Base-by-base conservation (phyloP, 176 grass and related monocot genomes). In the Carex cristatella region DNA sequence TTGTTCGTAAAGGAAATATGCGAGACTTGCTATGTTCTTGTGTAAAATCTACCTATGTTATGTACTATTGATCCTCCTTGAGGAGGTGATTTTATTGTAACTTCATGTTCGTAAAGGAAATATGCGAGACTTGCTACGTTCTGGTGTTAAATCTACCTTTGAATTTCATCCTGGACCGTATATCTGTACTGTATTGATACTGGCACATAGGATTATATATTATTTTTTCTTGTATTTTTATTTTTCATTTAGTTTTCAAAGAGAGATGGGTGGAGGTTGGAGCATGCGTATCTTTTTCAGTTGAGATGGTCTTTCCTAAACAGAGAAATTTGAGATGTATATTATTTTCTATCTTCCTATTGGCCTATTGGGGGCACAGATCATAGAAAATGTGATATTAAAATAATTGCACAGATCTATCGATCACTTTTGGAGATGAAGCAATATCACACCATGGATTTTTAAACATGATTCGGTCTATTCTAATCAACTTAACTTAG, bases 61-160 rank as follows among this genome's bases (percentile, higher is more conserved):
- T 23, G 18, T 61, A 19, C 6, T 7, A 8, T 61, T 61, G 18
- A 61, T 76, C 37, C 38, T 48, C 46, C 53, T 69, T 71, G 5
- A 35, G 61, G 5, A 35, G 61, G 63, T 80, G 66, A 57, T 84
- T 60, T 28, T 40, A 59, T 83, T 69, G 7, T 83, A 83, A 83
- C 40, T 32, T 55, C 18, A 4, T 69, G 6, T 83, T 51, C 14
- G 19, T 60, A n/a, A 46, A 31, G 48, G 28, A 78, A 78, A 78
- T 78, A 78, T 56, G 73, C 19, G 56, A 78, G 7, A 78, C 12
- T 33, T 48, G 19, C 46, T 78, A 13, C 15, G 15, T 44, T 42
- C 68, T 46, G 51, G 74, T 79, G 0, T 58, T 18, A 79, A 58
- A 27, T n/a, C 19, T 48, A 19, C 69, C 69, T 72, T 42, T 72